Evolutionary conservation across 2,329 filamentous ascomycete genomes (phyloP).

Genomic region (Microsporum ferrugineum): DNA sequence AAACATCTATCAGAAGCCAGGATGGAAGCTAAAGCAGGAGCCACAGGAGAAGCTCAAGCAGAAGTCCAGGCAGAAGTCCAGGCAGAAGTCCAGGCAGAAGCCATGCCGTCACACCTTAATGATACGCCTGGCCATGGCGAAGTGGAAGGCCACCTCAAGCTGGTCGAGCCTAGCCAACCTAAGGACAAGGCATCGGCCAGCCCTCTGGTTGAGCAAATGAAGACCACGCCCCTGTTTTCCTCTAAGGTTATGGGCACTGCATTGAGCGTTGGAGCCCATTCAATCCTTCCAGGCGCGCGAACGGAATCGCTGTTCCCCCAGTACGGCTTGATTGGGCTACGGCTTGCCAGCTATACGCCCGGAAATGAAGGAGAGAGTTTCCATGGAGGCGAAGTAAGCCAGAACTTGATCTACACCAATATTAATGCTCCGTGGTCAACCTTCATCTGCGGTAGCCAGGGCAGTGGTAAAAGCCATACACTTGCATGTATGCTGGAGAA

Average conservation of each 20-base stretch:
- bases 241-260: conserved; percentile 4
- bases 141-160: conserved; percentile 5
- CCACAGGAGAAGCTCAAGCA: background rate
- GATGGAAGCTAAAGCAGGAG: background rate
- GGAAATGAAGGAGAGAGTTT: conserved; percentile 5
- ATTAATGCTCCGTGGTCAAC: conserved; percentile 45
- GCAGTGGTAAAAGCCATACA: conserved; percentile 51
- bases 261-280: background rate
- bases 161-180: conserved; percentile 9
- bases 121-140: background rate
- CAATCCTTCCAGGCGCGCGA: background rate
- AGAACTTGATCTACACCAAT: conserved; percentile 33
- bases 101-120: background rate
- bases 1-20: background rate
- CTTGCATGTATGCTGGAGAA: conserved; percentile 46
- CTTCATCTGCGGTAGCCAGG: conserved; percentile 54
- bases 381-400: conserved; percentile 1
- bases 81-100: background rate
- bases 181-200: conserved; percentile 6
- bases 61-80: background rate
- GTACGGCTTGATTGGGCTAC: conserved; percentile 19
- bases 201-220: conserved; percentile 11
- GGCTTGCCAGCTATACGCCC: conserved; percentile 12
- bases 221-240: conserved; percentile 14
- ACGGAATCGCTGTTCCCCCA: conserved; percentile 13